Evolutionary conservation across 2,329 filamentous ascomycete genomes (phyloP).

Genomic region (Chaetomium strumarium): DNA sequence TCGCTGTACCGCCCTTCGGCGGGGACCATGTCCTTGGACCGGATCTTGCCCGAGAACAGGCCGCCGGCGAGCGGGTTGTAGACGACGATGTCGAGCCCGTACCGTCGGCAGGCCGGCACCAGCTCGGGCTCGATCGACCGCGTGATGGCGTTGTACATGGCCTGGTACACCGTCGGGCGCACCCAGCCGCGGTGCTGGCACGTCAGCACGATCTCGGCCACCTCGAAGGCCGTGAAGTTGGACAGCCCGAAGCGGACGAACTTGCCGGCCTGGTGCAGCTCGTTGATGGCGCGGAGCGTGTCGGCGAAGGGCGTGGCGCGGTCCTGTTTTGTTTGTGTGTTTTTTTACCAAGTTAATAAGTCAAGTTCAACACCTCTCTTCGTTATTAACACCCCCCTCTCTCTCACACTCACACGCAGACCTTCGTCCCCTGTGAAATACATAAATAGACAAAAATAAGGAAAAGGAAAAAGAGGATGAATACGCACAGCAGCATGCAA

Average conservation of each 20-base stretch:
- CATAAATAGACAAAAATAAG: no score
- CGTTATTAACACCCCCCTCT: not conserved
- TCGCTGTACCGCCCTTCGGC: conserved; percentile 28
- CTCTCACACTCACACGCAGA: no score
- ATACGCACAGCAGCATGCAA: conserved; percentile 55
- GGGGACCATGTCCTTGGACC: conserved; percentile 25
- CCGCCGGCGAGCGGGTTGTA: conserved; percentile 71
- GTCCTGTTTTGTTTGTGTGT: no score
- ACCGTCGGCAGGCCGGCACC: conserved; percentile 58
- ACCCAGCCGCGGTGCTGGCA: conserved; percentile 65
- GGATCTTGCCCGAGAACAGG: conserved; percentile 57
- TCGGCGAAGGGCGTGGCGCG: conserved; percentile 59
- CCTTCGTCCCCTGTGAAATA: no score
- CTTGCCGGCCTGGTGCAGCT: conserved; percentile 64
- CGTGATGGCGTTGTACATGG: conserved; percentile 58
- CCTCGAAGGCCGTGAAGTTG: conserved; percentile 72
- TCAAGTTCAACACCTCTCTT: no score
- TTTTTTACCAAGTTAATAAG: no score
- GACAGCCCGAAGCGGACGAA: conserved; percentile 65
- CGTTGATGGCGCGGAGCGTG: conserved; percentile 61
- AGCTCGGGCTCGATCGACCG: conserved; percentile 56
- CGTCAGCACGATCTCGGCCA: conserved; percentile 66
- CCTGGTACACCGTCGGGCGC: conserved; percentile 66
- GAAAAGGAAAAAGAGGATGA: no score
- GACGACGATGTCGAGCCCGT: conserved; percentile 62